A percentile compares a stretch with the other conserved stretches of the same genome.
Evolutionary conservation across 805 yeast genomes (phyloP).

Genomic region (Brettanomyces anomalus): DNA sequence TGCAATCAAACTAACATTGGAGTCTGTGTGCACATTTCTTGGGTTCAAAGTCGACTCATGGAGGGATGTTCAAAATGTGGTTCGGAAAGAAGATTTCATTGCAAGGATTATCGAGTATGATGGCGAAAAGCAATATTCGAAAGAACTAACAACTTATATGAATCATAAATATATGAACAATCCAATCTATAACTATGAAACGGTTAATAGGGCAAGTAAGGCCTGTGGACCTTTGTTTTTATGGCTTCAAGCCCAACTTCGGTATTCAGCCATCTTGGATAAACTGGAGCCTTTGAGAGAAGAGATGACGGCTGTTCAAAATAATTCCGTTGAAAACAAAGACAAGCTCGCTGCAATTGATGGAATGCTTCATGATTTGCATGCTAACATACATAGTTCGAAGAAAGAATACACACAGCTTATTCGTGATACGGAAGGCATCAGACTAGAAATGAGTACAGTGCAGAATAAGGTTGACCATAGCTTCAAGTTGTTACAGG

Average conservation of each 20-base stretch:
- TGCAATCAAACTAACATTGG: slow-evolving; percentile 75
- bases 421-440: slow-evolving; percentile 71
- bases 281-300: slow-evolving; percentile 63
- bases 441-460: slow-evolving; percentile 58
- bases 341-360: slow-evolving; percentile 68
- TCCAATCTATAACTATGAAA: slow-evolving; percentile 57
- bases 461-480: slow-evolving; percentile 56
- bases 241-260: slow-evolving; percentile 88
- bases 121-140: slow-evolving; percentile 47
- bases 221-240: slow-evolving; percentile 89
- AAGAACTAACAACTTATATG: slow-evolving; percentile 46
- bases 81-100: slow-evolving; percentile 82
- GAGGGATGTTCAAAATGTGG: slow-evolving; percentile 77
- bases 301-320: slow-evolving; percentile 56
- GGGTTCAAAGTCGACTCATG: slow-evolving; percentile 62
- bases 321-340: slow-evolving; percentile 48
- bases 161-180: slow-evolving; percentile 50
- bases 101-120: slow-evolving; percentile 71
- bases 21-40: slow-evolving; percentile 76
- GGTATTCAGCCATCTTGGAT: slow-evolving; percentile 62
- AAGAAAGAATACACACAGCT: slow-evolving; percentile 60
- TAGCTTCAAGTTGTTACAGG: slow-evolving; percentile 53
- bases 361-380: slow-evolving; percentile 72
- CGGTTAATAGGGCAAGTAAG: slow-evolving; percentile 82
- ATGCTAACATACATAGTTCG: slow-evolving; percentile 56